A percentile compares a stretch with the other conserved stretches of the same genome.
These are phyloP conservation scores for Hygrocybe punicea DNA, from an alignment of 768 basidiomycete genomes.

Conservation along the genomic window DNA sequence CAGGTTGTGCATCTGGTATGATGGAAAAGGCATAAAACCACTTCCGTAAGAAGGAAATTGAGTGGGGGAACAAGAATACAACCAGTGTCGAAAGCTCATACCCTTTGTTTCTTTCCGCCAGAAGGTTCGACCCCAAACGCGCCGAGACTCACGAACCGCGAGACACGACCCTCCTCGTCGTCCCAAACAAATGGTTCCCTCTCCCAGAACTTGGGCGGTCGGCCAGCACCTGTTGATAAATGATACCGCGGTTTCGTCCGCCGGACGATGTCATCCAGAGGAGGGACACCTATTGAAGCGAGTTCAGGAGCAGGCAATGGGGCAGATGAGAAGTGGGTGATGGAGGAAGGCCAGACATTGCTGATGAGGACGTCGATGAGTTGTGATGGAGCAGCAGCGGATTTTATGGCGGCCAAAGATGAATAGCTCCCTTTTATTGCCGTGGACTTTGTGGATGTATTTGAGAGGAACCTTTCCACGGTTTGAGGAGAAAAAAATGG, in stretches of 20 bases:
- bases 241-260: constrained; percentile 83
- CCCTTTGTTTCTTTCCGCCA: constrained; percentile 78
- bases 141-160: constrained; percentile 83
- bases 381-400: constrained; percentile 57
- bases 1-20: constrained; percentile 45
- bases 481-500: constrained; percentile 72
- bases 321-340: constrained; percentile 58
- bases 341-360: constrained; percentile 68
- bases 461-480: constrained; percentile 67
- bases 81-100: constrained; percentile 36
- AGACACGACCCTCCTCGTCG: constrained; percentile 60
- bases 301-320: constrained; percentile 49
- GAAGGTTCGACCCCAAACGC: constrained; percentile 68
- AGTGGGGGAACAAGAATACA: background rate
- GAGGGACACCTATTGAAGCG: constrained; percentile 44
- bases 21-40: constrained; percentile 99
- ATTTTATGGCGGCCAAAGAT: constrained; percentile 66
- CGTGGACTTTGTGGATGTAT: constrained; percentile 55
- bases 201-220: constrained; percentile 87
- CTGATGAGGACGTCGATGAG: constrained; percentile 79
- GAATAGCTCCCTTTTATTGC: constrained; percentile 45
- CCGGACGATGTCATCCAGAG: constrained; percentile 62
- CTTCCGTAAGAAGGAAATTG: constrained; percentile 39
- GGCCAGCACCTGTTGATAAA: constrained; percentile 64
- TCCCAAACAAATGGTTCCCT: constrained; percentile 89